Percentiles rank a stretch among this genome's conserved stretches.
These are phyloP conservation scores for Magnaporthiopsis poae DNA, from an alignment of 2,329 filamentous ascomycete species.

Conservation along the genomic window DNA sequence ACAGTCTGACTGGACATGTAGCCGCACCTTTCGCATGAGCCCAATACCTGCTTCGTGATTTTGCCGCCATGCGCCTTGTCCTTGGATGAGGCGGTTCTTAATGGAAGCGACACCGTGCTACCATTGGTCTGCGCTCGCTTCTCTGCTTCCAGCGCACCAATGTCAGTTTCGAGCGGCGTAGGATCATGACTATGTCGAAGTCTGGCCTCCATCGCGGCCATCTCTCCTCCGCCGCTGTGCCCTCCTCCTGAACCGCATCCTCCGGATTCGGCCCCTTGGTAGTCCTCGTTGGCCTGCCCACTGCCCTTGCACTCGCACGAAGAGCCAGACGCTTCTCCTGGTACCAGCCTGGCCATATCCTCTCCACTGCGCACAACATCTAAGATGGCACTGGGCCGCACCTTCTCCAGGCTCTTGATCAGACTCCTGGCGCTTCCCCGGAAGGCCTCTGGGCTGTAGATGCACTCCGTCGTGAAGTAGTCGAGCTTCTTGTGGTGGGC, in stretches of 20 bases:
- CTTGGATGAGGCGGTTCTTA: slow-evolving; percentile 13
- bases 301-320: slow-evolving; percentile 35
- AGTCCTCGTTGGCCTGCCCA: slow-evolving; percentile 21
- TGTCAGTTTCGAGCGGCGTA: slow-evolving; percentile 54
- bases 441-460: slow-evolving; percentile 96
- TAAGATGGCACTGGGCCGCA: slow-evolving; percentile 84
- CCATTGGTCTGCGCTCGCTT: slow-evolving; percentile 20
- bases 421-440: slow-evolving; percentile 80
- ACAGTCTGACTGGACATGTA: slow-evolving; percentile 91
- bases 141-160: slow-evolving; percentile 37
- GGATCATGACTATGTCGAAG: slow-evolving; percentile 56
- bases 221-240: slow-evolving; percentile 59
- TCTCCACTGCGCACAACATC: slow-evolving; percentile 92
- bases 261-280: slow-evolving; percentile 30
- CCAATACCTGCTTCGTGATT: slow-evolving; percentile 59
- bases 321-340: slow-evolving; percentile 38
- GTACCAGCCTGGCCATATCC: slow-evolving; percentile 86
- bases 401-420: slow-evolving; percentile 90
- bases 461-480: slow-evolving; percentile 97
- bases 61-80: slow-evolving; percentile 18
- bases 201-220: slow-evolving; percentile 70
- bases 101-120: slow-evolving; percentile 18
- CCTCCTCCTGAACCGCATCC: slow-evolving; percentile 69
- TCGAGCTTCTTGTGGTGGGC: slow-evolving; percentile 93
- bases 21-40: slow-evolving; percentile 76